These are phyloP conservation scores for Ophiorrhiza pumila DNA, from an alignment of 257 asterid genomes.

Conservation along the genomic window DNA sequence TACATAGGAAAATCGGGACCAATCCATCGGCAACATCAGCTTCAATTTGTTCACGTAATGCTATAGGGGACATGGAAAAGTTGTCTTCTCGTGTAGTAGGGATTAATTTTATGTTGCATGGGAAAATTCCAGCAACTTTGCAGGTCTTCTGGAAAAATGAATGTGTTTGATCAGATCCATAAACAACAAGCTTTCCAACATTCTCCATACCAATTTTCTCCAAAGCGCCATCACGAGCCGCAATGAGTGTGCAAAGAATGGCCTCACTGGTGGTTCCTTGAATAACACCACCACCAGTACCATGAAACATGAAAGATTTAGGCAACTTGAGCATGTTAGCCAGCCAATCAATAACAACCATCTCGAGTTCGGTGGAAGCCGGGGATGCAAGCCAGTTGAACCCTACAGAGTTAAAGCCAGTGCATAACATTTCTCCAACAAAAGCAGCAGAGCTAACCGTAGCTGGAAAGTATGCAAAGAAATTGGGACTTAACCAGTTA, in stretches of 20 bases:
- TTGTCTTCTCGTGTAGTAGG: constrained; percentile 27
- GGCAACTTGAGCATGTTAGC: no score
- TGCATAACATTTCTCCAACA: constrained; percentile 58
- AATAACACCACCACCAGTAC: constrained; percentile 75
- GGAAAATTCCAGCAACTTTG: constrained; percentile 61
- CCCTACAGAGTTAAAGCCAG: constrained; percentile 66
- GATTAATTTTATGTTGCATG: constrained; percentile 44
- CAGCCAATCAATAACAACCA: no score
- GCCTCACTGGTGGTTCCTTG: constrained; percentile 76
- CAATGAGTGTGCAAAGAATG: constrained; percentile 53
- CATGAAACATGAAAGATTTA: constrained; percentile 54
- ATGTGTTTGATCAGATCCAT: constrained; percentile 76
- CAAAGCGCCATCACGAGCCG: constrained; percentile 54
- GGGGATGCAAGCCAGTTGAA: constrained; percentile 85
- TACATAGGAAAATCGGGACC: constrained; percentile 48
- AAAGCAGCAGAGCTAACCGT: no score
- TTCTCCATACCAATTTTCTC: constrained; percentile 41
- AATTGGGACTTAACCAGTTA: no score
- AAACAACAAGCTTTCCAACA: constrained; percentile 49
- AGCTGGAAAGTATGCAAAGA: no score
- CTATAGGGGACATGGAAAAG: constrained; percentile 36
- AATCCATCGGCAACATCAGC: constrained; percentile 42
- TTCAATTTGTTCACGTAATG: constrained; percentile 31
- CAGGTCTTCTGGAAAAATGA: constrained; percentile 62
- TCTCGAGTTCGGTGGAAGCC: constrained; percentile 79